A percentile compares a stretch with the other conserved stretches of the same genome.
Evolutionary conservation across 2,329 filamentous ascomycete species (phyloP).

Genomic region (Exophiala alcalophila): DNA sequence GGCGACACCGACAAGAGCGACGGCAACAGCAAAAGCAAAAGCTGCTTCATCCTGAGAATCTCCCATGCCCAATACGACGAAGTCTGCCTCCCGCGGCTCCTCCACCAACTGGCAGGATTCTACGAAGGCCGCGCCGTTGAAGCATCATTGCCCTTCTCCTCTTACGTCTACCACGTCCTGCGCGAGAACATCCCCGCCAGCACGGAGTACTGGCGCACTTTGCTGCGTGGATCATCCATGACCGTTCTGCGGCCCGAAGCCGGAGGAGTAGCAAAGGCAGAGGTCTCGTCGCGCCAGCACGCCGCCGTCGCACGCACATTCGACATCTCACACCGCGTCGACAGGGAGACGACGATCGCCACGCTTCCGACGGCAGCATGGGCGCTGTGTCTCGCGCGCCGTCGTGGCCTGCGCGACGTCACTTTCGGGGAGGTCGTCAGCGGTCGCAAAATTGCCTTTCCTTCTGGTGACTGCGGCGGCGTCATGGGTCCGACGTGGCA

Average conservation of each 20-base stretch:
- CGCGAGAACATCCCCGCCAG: conserved; percentile 44
- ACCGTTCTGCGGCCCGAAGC: conserved; percentile 27
- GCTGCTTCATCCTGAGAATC: conserved; percentile 55
- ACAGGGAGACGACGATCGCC: conserved; percentile 59
- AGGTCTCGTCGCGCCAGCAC: background rate
- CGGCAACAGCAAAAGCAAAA: conserved; percentile 38
- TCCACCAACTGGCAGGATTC: conserved; percentile 58
- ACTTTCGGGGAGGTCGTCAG: conserved; percentile 66
- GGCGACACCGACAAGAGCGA: too few species aligned
- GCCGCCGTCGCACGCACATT: conserved; percentile 28
- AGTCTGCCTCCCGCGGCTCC: conserved; percentile 61
- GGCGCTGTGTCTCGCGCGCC: conserved; percentile 60
- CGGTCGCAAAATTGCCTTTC: conserved; percentile 59
- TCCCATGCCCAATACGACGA: conserved; percentile 70
- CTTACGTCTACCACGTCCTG: conserved; percentile 45
- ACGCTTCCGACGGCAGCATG: conserved; percentile 66
- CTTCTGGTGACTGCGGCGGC: conserved; percentile 53
- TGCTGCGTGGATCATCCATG: conserved; percentile 53
- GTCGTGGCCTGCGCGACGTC: conserved; percentile 54
- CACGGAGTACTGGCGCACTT: conserved; percentile 55
- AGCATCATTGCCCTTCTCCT: conserved; percentile 44
- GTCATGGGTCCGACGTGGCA: conserved; percentile 67
- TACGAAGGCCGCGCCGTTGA: conserved; percentile 43
- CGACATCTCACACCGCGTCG: conserved; percentile 49
- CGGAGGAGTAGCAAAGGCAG: too few species aligned